Evolutionary conservation across 2,329 filamentous ascomycete genomes (phyloP).

Genomic region (Diaporthe caulivora): DNA sequence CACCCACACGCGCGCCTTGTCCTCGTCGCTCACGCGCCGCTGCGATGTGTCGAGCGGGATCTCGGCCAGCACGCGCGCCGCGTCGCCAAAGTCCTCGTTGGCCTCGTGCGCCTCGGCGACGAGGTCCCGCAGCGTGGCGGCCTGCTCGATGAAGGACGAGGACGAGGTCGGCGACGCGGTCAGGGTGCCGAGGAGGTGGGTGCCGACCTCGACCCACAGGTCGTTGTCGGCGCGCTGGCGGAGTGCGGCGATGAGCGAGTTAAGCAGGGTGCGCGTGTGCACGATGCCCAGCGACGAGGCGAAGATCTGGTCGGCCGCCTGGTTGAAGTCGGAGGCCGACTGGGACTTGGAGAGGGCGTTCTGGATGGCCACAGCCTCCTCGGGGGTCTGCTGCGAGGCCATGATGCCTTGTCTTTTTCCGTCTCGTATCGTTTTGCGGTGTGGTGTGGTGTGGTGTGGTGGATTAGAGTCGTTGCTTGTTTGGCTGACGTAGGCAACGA

Average conservation of each 20-base stretch:
- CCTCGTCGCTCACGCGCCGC: conserved; percentile 83
- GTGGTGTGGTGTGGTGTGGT: not conserved
- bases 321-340: conserved; percentile 69
- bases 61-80: conserved; percentile 82
- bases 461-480: not conserved
- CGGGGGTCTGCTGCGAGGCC: conserved; percentile 36
- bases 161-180: conserved; percentile 64
- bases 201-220: conserved; percentile 80
- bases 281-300: conserved; percentile 80
- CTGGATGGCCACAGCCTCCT: conserved; percentile 36
- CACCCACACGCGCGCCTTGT: conserved; percentile 89
- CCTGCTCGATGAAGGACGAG: conserved; percentile 86
- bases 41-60: conserved; percentile 93
- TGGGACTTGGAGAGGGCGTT: conserved; percentile 32
- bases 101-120: conserved; percentile 86
- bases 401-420: not conserved
- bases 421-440: not conserved
- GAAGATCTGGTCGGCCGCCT: conserved; percentile 76
- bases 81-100: conserved; percentile 83
- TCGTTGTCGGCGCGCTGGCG: conserved; percentile 70
- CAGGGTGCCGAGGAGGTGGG: conserved; percentile 78
- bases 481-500: not conserved
- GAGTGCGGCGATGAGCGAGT: conserved; percentile 74
- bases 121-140: conserved; percentile 81
- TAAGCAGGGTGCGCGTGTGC: conserved; percentile 78